Evolutionary conservation across 805 yeast species (phyloP), one percentile per base, ranked within the genome.

Genomic region (Blastobotrys parvus): DNA sequence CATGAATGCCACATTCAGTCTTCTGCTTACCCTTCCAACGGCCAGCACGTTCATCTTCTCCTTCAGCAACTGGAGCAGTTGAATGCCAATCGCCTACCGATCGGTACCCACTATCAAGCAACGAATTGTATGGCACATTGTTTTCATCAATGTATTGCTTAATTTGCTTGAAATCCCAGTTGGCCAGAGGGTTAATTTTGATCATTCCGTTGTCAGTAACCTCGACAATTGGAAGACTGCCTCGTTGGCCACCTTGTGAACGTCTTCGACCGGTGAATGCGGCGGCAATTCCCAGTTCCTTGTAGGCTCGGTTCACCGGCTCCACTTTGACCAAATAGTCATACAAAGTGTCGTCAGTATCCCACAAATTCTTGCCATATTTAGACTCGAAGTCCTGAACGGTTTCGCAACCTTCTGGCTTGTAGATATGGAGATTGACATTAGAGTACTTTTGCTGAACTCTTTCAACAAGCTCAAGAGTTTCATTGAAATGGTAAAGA

Each of bases 61-160:
- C 95, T 36, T 83, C 95, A 5, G 67, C 72, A 8, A 86, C 94
- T 2, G 97, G 97, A 23, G 65, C 78, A 0, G 97, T 90, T 1
- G 95, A 85, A 62, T 90, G 97, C 75, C 89, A 90, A 62, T 90
- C 97, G 1, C 97, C 97, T 13, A 90, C 75, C 0, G 95, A 85
- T 56, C 87, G 80, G 63, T 89, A 90, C 0, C 97, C 97, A 44
- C 78, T 66, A 61, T 88, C 90, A 30, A 90, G 66, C 27, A 90
- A 69, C 48, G 75, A 87, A 58, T 90, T 90, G 64, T 83, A 86
- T 3, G 97, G 96, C 11, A 89, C 95, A 10, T 75, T 53, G 59
- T 87, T 66, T 30, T 68, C 71, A 45, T 80, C 78, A 46, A 89
- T 73, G 62, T 90, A 90, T 2, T 57, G 50, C 47, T 78, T 72